Evolutionary conservation across 148 eudicot genomes (phyloP).

Genomic region (Gaultheria prostrata): DNA sequence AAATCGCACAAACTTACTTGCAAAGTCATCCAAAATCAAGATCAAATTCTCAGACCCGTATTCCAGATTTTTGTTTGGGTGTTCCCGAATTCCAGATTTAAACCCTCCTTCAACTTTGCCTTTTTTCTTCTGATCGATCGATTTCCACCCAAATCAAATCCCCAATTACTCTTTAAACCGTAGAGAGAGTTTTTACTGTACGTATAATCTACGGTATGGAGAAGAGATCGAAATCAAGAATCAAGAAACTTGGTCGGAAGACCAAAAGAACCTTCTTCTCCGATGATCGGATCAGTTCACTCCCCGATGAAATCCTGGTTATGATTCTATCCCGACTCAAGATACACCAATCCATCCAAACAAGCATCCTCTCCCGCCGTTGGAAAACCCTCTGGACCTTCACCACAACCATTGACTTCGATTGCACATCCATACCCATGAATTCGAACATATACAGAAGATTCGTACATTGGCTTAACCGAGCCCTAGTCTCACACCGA

Average conservation of each 20-base stretch:
- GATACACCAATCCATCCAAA: background rate
- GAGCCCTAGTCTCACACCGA: background rate
- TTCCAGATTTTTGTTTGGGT: no score
- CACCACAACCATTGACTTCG: background rate
- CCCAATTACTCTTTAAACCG: no score
- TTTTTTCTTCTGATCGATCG: no score
- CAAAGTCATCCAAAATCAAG: no score
- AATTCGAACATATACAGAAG: background rate
- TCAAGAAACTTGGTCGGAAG: background rate
- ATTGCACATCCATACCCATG: no score
- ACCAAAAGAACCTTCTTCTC: background rate
- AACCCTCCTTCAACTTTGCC: no score
- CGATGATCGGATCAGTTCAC: background rate
- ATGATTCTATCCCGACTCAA: background rate
- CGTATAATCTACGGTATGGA: no score
- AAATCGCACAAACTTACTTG: no score
- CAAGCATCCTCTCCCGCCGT: background rate
- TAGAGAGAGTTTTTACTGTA: no score
- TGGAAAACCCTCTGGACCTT: constrained; percentile 6
- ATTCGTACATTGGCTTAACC: background rate
- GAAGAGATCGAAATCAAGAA: background rate
- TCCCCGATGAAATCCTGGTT: background rate
- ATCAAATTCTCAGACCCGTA: no score
- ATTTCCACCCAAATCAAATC: no score
- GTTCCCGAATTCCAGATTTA: no score